phyloP scores from a whole-genome alignment of 2,329 filamentous ascomycete genomes.

The Phyllachora maydis region DNA sequence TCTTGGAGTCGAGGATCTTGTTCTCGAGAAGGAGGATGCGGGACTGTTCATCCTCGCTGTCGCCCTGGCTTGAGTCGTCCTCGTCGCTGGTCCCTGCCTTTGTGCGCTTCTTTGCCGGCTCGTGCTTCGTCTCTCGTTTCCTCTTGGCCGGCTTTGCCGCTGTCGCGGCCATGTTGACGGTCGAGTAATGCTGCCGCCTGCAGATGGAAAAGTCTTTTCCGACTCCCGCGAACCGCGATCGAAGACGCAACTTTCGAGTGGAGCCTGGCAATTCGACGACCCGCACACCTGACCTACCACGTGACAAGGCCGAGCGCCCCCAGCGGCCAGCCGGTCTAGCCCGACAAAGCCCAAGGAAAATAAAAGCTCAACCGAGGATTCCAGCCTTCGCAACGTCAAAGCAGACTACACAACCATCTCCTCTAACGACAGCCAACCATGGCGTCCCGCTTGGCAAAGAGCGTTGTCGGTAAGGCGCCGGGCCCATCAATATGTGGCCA shows the following conservation, averaged over 20 bases:
- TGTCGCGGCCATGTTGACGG: constrained; percentile 1
- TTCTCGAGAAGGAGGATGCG: constrained; percentile 58
- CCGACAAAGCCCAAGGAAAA: no score
- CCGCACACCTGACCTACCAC: no score
- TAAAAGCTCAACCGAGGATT: constrained; percentile 19
- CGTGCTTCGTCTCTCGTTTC: constrained; percentile 22
- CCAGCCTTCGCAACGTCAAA: constrained; percentile 14
- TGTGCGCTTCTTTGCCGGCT: constrained; percentile 26
- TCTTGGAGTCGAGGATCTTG: constrained; percentile 66
- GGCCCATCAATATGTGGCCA: constrained; percentile 1
- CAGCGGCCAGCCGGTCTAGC: no score
- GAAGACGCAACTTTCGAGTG: no score
- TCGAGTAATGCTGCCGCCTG: no score
- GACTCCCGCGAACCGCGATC: no score
- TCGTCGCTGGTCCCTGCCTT: constrained; percentile 25
- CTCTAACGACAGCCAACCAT: constrained; percentile 56
- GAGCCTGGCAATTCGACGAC: no score
- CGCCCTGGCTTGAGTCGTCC: constrained; percentile 31
- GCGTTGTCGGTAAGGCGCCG: constrained; percentile 75
- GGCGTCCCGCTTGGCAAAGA: constrained; percentile 94
- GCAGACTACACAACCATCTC: constrained; percentile 27
- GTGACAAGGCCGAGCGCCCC: no score
- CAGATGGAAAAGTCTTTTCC: no score
- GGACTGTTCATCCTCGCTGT: constrained; percentile 33
- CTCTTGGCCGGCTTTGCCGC: constrained; percentile 17